Base-by-base conservation (phyloP, 371 early-diverging fungal genomes). In the Mucor velutinosus region DNA sequence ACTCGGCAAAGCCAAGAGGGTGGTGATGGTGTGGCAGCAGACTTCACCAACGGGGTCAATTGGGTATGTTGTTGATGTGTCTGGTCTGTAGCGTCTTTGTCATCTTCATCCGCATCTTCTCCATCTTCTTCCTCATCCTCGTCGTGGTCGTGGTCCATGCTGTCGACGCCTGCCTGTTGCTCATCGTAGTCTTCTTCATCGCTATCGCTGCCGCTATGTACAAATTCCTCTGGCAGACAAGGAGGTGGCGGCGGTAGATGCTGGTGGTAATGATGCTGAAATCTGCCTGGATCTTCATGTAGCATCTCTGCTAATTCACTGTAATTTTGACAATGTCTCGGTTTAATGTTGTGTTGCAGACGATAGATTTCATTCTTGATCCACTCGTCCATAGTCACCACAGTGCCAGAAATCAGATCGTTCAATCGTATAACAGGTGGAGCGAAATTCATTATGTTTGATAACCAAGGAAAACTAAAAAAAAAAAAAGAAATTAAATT, bases 321-420 rank as follows among this genome's bases (percentile, higher is more conserved):
- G 61, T 78, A 73, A 25, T 66, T 72, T 25, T 62, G 43, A 51
- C 73, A 80, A 51, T 80, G 81, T 37, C 81, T 61, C 66, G 78
- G 78, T 11, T 63, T 62, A 12, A 65, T 61, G 30, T 78, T 64
- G 29, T 76, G 57, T 32, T 67, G 63, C 14, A 80, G 58, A 11
- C 81, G 71, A 33, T 43, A 58, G 37, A 78, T 47, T 62, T 80
- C 81, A 39, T 74, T 66, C 7, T 65, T 60, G 12, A 80, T 71
- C 81, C 81, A 80, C 65, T 80, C 81, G 32, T 68, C 56, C 21
- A 68, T 51, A 6, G 69, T 59, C 4, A 68, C 65, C 25, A 59
- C 61, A n/a, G 60, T 65, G 19, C 65, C 65, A 14, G 59, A 37
- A 45, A 72, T 51, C 17, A 65, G 27, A 43, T 72, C 73, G n/a